Percentiles rank a stretch among this genome's conserved stretches.
phyloP scores from a whole-genome alignment of 768 basidiomycete genomes.

The Lentinula lateritia region DNA sequence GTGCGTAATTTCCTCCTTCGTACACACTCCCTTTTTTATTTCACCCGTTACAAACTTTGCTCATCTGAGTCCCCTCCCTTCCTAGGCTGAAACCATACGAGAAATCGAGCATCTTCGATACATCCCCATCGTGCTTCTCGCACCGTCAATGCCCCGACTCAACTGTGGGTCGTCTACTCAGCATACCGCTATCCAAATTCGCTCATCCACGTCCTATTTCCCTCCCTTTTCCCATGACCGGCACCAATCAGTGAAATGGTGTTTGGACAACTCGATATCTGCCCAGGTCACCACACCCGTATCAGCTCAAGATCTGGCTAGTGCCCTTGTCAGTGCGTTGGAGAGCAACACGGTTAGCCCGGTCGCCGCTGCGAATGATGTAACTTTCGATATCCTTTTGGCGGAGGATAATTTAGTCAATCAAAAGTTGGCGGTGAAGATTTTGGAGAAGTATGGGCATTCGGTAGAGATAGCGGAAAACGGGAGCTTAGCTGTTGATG shows the following conservation, averaged over 20 bases:
- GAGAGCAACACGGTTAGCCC: constrained; percentile 93
- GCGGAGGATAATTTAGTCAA: constrained; percentile 97
- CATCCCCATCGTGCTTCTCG: constrained; percentile 90
- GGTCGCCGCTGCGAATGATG: constrained; percentile 78
- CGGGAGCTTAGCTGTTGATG: constrained; percentile 88
- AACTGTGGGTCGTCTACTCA: constrained; percentile 49
- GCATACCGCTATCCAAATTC: neutral
- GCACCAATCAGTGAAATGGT: constrained; percentile 76
- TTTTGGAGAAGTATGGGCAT: constrained; percentile 94
- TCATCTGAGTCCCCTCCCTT: neutral
- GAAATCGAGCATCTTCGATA: constrained; percentile 94
- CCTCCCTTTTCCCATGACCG: constrained; percentile 9
- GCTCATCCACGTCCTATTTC: constrained; percentile 4
- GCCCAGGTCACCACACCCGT: constrained; percentile 93
- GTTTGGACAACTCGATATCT: constrained; percentile 92
- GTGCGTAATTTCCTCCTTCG: constrained; percentile 43
- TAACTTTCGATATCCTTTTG: constrained; percentile 86
- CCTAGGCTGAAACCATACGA: constrained; percentile 81
- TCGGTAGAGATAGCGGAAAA: constrained; percentile 97
- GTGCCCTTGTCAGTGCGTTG: constrained; percentile 89
- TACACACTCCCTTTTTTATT: neutral
- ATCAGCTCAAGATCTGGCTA: constrained; percentile 80
- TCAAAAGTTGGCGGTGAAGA: constrained; percentile 94
- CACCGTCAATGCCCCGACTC: constrained; percentile 69
- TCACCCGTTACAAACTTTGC: neutral